Evolutionary conservation across 192 early-diverging fungal genomes (phyloP).

Genomic region (Coemansia sp.): DNA sequence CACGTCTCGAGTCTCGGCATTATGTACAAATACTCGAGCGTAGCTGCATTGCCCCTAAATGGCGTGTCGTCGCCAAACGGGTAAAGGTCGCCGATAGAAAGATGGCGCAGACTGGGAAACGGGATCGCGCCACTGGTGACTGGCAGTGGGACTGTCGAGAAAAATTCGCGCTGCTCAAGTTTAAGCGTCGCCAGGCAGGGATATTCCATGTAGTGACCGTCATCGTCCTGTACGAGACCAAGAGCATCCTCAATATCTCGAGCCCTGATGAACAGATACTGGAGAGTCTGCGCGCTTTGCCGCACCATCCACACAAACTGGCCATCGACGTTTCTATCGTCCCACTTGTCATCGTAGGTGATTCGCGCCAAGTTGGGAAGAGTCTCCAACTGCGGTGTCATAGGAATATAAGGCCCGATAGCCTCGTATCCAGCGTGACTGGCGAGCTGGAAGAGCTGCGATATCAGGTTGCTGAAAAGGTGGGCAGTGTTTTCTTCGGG

Average conservation of each 20-base stretch:
- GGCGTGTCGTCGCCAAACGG: conserved; percentile 16
- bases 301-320: background rate
- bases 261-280: background rate
- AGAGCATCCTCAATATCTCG: too few relatives aligned
- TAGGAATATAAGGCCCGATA: background rate
- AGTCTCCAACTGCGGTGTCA: background rate
- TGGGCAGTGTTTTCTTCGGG: background rate
- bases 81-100: background rate
- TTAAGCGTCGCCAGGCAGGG: background rate
- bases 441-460: background rate
- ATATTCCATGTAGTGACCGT: background rate
- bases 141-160: background rate
- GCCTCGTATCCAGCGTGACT: background rate
- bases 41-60: background rate
- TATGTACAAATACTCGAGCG: conserved; percentile 5
- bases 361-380: background rate
- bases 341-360: too few relatives aligned
- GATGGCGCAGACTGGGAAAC: conserved; percentile 7
- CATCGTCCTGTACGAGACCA: background rate
- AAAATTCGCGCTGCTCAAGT: background rate
- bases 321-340: too few relatives aligned
- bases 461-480: background rate
- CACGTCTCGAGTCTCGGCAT: background rate
- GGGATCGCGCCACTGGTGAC: background rate
- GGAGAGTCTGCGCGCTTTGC: background rate